Base-by-base conservation (phyloP, 2,329 filamentous ascomycete species). In the Chaetothyriales sp. region DNA sequence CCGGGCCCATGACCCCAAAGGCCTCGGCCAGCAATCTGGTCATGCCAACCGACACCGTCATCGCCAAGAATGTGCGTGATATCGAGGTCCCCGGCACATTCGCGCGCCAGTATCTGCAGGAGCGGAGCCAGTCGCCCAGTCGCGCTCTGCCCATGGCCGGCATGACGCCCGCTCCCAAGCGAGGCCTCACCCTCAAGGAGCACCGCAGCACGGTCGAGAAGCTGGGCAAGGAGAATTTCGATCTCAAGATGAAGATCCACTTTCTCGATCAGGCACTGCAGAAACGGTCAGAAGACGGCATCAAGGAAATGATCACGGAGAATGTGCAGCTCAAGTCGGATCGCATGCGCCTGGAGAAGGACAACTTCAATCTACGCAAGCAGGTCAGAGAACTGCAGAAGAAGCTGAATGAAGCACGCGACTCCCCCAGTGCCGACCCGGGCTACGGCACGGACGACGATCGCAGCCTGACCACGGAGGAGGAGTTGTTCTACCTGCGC, bases 291-390 rank as follows among this genome's bases (percentile, higher is more conserved):
- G 90, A 97, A 66, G 90, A 97, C 69, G 89, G 89, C 57, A 84
- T 98, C 66, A 94, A 94, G 70, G 90, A 95, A 66, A 94, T 95
- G 83, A 94, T 97, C 61, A 89, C 88, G 45, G 90, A 95, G 68
- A 98, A 95, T 62, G 90, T 97, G 4, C 89, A 95, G 65, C 77
- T 97, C 47, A 92, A 94, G 68, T 95, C 90, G 0, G 87, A 86
- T 55, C 79, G 95, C 45, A 82, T 90, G 2, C 86, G 92, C 37
- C 77, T 92, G 53, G 88, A 94, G 67, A 87, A 94, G 58, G 92
- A 98, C 63, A 92, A 88, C 65, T 92, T 94, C 66, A 76, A 82
- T 18, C 68, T 97, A 51, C 82, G 88, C 19, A 82, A 85, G 56
- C 83, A 85, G 58, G 77, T 94, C 53, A 86, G 89, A 62, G 89